Evolutionary conservation across 345 rosid genomes (phyloP), one percentile per base, ranked within the genome.

Genomic region (Citrus mangshanensis): DNA sequence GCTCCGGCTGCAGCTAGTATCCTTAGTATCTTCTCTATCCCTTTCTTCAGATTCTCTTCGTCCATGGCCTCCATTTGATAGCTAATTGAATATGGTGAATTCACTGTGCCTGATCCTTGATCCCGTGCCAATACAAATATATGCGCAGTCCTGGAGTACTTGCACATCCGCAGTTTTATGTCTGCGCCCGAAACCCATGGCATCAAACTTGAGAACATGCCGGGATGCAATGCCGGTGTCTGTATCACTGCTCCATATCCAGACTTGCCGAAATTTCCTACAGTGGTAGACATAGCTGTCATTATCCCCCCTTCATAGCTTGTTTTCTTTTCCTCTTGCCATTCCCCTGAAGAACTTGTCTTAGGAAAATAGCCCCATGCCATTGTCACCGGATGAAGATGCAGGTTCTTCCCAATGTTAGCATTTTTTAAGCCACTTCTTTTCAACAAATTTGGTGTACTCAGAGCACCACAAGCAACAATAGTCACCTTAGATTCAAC

Each of bases 361-460:
- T 86, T 89, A 0, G 94, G 95, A 62, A 93, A 93, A 77, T 89
- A 88, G 40, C 97, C 98, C 97, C 98, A 94, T 10, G 92, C 93
- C 96, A 94, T 93, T 49, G 93, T 80, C 59, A 93, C 97, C 0
- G 97, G 96, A 79, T 94, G 98, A 74, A 93, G 87, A 81, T 85
- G 92, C 76, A 94, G 74, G 75, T 93, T 87, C 63, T 79, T 90
- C 12, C 97, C 97, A 21, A 94, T 93, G 85, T 88, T 88, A 1
- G 79, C 54, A 68, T 90, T 94, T 86, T 74, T 87, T 46, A 94
- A 79, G 27, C 97, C 95, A 35, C 96, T 91, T 61, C 72, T 87
- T 79, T 78, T 85, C 40, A 94, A 73, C 78, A 93, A 72, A 42
- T 80, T 58, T 0, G 97, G 97, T 58, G 93, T 93, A 35, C 88